Evolutionary conservation across 208 protist genomes (phyloP).

Genomic region (Endotrypanum monterogeii): DNA sequence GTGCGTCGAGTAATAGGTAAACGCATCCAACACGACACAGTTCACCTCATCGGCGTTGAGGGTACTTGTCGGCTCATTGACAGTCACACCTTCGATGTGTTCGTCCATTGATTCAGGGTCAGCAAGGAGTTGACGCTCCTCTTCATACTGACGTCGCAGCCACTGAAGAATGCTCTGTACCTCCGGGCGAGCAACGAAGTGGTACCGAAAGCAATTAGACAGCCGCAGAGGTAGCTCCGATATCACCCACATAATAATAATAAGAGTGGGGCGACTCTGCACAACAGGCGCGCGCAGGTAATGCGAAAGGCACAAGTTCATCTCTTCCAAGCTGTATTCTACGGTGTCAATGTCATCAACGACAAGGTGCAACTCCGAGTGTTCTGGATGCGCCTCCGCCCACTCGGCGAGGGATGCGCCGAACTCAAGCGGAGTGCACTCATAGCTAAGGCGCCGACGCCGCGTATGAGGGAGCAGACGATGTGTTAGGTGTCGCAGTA

Average conservation of each 20-base stretch:
- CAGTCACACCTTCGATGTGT: background rate
- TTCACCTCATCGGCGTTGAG: conserved; percentile 16
- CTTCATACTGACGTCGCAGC: conserved; percentile 38
- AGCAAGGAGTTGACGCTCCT: conserved; percentile 2
- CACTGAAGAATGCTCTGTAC: conserved; percentile 42
- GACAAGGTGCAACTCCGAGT: conserved; percentile 81
- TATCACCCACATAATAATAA: conserved; percentile 78
- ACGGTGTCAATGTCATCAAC: conserved; percentile 79
- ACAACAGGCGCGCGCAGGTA: conserved; percentile 24
- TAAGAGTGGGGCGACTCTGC: conserved; percentile 31
- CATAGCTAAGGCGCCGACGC: conserved; percentile 35
- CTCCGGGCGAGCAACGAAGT: conserved; percentile 61
- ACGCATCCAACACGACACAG: conserved; percentile 33
- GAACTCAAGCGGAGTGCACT: conserved; percentile 60
- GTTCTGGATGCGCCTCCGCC: conserved; percentile 39
- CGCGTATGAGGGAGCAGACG: conserved; percentile 27
- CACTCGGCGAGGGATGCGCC: conserved; percentile 53
- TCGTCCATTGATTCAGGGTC: background rate
- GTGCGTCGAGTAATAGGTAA: conserved; percentile 67
- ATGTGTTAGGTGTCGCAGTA: conserved; percentile 25
- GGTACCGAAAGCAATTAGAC: conserved; percentile 75
- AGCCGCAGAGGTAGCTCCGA: conserved; percentile 69
- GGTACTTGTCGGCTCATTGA: background rate
- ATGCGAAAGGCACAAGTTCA: conserved; percentile 63
- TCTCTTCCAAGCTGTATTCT: conserved; percentile 39